Percentiles rank a stretch among this genome's conserved stretches.
Conservation (phyloP, 257 asterid species). For the Primulina eburnea region DNA sequence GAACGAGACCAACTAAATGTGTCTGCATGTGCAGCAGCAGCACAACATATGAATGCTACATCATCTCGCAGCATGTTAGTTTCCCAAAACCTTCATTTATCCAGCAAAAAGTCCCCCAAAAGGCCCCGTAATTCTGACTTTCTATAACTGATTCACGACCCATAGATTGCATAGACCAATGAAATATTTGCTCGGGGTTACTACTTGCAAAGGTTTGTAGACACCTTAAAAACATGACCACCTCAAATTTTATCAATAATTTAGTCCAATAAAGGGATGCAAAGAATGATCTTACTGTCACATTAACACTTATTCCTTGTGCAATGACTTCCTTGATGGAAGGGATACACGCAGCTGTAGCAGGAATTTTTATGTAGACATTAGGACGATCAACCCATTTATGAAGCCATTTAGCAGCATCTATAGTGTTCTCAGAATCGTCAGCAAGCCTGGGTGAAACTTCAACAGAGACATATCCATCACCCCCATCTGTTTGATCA, state of each 20-base stretch:
- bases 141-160: constrained; percentile 4
- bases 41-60: background rate
- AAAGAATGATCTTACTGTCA: constrained; percentile 61
- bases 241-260: constrained; percentile 8
- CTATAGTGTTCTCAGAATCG: constrained; percentile 79
- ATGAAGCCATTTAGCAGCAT: constrained; percentile 96
- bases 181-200: constrained; percentile 1
- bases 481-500: constrained; percentile 82
- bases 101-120: background rate
- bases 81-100: constrained; percentile 1
- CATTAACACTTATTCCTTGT: constrained; percentile 88
- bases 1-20: background rate
- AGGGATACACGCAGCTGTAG: constrained; percentile 94
- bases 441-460: constrained; percentile 97
- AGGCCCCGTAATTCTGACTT: background rate
- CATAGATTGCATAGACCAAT: constrained; percentile 2
- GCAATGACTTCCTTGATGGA: constrained; percentile 98
- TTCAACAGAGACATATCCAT: constrained; percentile 99
- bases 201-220: background rate
- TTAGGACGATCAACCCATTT: constrained; percentile 79
- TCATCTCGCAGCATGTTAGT: constrained; percentile 1
- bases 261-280: constrained; percentile 7
- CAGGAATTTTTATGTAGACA: constrained; percentile 96
- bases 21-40: background rate
- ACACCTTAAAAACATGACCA: background rate